Conservation (phyloP, 2,329 filamentous ascomycete species). For the Aspergillus novofumigatus region DNA sequence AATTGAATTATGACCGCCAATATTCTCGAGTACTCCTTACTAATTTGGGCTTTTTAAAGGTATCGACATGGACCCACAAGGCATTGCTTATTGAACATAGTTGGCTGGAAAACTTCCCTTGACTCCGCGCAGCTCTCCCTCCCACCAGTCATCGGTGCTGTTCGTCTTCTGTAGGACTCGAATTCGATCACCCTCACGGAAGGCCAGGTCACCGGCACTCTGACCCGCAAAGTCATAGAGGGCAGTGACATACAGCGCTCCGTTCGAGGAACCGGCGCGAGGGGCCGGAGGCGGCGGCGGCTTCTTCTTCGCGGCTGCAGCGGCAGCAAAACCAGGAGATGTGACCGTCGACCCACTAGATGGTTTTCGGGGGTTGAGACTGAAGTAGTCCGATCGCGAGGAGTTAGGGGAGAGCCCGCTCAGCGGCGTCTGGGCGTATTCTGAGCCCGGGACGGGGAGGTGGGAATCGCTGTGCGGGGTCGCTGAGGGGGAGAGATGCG, state of each 20-base stretch:
- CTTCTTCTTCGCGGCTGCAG: conserved; percentile 62
- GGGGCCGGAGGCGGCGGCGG: conserved; percentile 68
- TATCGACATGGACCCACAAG: neutral
- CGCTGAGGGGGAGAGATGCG: conserved; percentile 7
- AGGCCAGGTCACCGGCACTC: conserved; percentile 65
- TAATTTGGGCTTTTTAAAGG: neutral
- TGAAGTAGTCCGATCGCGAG: conserved; percentile 39
- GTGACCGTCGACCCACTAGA: conserved; percentile 40
- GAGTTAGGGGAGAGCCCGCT: conserved; percentile 22
- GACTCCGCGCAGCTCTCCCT: conserved; percentile 66
- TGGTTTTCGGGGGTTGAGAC: conserved; percentile 33
- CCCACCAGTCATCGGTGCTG: conserved; percentile 84
- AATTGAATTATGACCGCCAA: neutral
- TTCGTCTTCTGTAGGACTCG: conserved; percentile 72
- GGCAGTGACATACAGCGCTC: conserved; percentile 60
- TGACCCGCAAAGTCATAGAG: conserved; percentile 72
- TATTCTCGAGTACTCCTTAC: neutral
- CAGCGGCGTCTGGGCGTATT: conserved; percentile 23
- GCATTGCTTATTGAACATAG: conserved; percentile 56
- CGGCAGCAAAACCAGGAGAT: conserved; percentile 29
- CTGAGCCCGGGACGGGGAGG: conserved; percentile 27
- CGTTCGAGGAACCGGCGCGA: conserved; percentile 52
- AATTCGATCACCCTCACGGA: conserved; percentile 73
- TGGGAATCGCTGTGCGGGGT: conserved; percentile 8
- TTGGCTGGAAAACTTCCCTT: conserved; percentile 78